These are phyloP conservation scores for Paecilomyces fulvus DNA, from an alignment of 2,329 filamentous ascomycete genomes.

Conservation along the genomic window DNA sequence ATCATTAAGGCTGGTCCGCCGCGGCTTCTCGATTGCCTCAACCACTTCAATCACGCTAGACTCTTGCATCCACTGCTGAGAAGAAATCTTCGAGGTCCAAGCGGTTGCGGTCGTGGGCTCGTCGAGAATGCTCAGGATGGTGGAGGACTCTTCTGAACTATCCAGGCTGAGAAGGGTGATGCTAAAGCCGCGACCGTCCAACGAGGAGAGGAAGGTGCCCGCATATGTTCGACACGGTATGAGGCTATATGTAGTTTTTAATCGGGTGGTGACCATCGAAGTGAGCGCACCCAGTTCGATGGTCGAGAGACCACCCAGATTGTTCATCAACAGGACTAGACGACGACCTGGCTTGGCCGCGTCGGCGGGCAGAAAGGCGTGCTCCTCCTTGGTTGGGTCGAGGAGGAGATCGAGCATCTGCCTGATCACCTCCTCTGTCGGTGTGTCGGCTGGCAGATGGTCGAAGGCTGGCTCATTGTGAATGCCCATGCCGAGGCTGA, in stretches of 20 bases:
- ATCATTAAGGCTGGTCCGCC: background rate
- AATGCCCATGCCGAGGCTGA: conserved; percentile 59
- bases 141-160: conserved; percentile 29
- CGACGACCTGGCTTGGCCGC: background rate
- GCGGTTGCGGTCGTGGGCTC: background rate
- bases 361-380: background rate
- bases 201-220: background rate
- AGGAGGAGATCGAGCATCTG: background rate
- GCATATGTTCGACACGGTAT: background rate
- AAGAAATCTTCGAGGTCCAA: background rate
- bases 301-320: background rate
- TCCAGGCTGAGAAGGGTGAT: conserved; percentile 1
- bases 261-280: background rate
- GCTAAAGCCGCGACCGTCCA: conserved; percentile 2
- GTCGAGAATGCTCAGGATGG: background rate
- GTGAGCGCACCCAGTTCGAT: background rate
- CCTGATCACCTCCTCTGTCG: background rate
- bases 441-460: background rate
- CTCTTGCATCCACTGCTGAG: background rate
- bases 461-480: conserved; percentile 53
- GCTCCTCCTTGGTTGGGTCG: background rate
- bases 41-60: background rate
- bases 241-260: background rate
- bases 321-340: background rate
- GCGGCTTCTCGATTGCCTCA: background rate